phyloP scores from a whole-genome alignment of 768 basidiomycete species.

The Serpula lacrymans region DNA sequence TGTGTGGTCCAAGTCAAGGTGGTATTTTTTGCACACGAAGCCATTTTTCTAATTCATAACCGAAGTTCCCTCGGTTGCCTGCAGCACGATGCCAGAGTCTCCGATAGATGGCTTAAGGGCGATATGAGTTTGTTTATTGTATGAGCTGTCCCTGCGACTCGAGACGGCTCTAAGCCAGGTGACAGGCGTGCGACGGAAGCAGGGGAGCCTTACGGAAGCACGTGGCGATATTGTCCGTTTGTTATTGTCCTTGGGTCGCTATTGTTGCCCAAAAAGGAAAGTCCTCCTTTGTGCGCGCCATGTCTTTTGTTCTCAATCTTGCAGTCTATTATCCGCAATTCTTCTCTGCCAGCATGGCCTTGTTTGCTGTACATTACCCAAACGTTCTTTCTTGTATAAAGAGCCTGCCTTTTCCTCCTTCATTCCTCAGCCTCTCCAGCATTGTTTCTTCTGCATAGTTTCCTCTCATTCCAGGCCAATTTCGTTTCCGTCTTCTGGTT shows the following conservation, averaged over 20 bases:
- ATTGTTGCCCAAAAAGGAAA: conserved; percentile 30
- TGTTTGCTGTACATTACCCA: conserved; percentile 4
- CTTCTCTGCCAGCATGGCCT: conserved; percentile 13
- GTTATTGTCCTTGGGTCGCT: no score
- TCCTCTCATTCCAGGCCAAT: conserved; percentile 9
- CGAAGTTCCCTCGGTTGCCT: no score
- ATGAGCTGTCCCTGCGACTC: no score
- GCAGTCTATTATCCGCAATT: conserved; percentile 16
- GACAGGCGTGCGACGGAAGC: not conserved
- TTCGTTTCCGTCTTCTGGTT: conserved; percentile 3
- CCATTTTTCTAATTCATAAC: no score
- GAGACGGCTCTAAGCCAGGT: no score
- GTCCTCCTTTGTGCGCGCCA: no score
- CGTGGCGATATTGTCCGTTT: conserved; percentile 2
- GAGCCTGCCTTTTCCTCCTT: conserved; percentile 23
- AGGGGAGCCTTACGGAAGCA: not conserved
- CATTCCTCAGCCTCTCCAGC: conserved; percentile 17
- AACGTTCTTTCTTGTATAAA: conserved; percentile 28
- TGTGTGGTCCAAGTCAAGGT: no score
- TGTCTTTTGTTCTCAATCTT: conserved; percentile 33
- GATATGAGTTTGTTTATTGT: no score
- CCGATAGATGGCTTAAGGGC: no score
- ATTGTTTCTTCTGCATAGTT: conserved; percentile 17
- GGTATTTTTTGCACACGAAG: no score
- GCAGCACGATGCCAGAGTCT: no score